Evolutionary conservation across 1,284 basidiomycete species (phyloP).

Genomic region (Rhodotorula glutinis): DNA sequence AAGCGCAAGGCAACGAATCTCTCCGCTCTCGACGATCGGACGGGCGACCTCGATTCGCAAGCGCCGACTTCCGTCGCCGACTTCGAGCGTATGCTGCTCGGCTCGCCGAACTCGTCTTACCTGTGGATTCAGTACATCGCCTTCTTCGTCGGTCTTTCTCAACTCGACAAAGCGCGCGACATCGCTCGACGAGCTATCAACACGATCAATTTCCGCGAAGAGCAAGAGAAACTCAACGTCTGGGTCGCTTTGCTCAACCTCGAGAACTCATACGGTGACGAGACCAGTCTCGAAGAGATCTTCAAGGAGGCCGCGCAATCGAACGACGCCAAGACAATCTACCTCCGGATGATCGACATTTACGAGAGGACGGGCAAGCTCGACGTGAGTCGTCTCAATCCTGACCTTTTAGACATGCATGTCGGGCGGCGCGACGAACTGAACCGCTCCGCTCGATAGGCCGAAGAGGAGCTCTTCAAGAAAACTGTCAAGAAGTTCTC

Average conservation of each 20-base stretch:
- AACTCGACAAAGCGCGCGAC: constrained; percentile 88
- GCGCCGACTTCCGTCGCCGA: constrained; percentile 87
- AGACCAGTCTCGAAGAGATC: constrained; percentile 68
- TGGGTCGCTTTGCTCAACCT: constrained; percentile 97
- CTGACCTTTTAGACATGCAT: not conserved
- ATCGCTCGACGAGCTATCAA: constrained; percentile 79
- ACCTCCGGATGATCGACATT: constrained; percentile 78
- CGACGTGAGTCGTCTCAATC: constrained; percentile 57
- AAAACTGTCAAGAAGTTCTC: constrained; percentile 89
- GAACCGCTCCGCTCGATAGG: constrained; percentile 54
- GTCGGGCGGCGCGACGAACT: not conserved
- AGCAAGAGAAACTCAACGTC: constrained; percentile 92
- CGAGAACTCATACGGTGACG: constrained; percentile 89
- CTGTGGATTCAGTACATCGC: constrained; percentile 99
- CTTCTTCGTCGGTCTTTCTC: constrained; percentile 91
- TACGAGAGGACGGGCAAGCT: constrained; percentile 77
- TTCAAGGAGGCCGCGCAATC: constrained; percentile 88
- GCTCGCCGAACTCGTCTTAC: constrained; percentile 96
- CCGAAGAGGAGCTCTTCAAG: constrained; percentile 80
- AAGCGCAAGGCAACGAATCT: constrained; percentile 20
- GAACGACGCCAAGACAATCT: constrained; percentile 88
- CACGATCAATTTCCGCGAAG: constrained; percentile 92
- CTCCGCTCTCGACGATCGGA: constrained; percentile 60
- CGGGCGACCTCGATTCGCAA: constrained; percentile 76
- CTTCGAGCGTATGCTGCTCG: constrained; percentile 88